Evolutionary conservation across 2,329 filamentous ascomycete genomes (phyloP).

Genomic region (Westerdykella ornata): DNA sequence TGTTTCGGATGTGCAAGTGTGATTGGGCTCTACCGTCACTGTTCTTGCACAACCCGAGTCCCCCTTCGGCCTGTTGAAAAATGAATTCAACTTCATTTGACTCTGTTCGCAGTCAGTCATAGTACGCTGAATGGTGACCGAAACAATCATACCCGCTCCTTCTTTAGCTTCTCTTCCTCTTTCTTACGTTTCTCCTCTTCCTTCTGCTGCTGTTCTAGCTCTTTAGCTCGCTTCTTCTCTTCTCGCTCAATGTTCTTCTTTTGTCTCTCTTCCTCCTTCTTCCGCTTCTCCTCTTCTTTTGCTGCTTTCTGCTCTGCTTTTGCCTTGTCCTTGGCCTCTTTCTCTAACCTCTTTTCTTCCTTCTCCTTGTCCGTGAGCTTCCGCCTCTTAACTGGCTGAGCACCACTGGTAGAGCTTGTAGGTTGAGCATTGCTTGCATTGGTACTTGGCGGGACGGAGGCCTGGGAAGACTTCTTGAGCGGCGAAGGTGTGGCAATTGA

Average conservation of each 20-base stretch:
- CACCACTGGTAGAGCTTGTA: slow-evolving; percentile 1
- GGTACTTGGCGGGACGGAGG: slow-evolving; percentile 13
- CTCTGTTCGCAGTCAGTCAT: slow-evolving; percentile 28
- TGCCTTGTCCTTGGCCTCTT: slow-evolving; percentile 32
- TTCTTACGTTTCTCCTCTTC: slow-evolving; percentile 46
- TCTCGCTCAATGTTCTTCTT: slow-evolving; percentile 34
- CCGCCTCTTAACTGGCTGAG: slow-evolving; percentile 38
- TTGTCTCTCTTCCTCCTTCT: slow-evolving; percentile 31
- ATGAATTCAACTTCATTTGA: slow-evolving; percentile 40
- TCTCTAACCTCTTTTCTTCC: slow-evolving; percentile 33
- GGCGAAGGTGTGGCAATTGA: slow-evolving; percentile 30
- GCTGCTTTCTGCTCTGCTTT: slow-evolving; percentile 35
- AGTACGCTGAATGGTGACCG: not conserved
- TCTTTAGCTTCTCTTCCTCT: slow-evolving; percentile 31
- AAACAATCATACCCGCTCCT: slow-evolving; percentile 34
- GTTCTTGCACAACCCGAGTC: slow-evolving; percentile 24
- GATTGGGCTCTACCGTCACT: slow-evolving; percentile 25
- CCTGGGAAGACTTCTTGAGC: slow-evolving; percentile 10
- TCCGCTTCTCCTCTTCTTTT: slow-evolving; percentile 24
- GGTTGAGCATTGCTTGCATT: slow-evolving; percentile 3
- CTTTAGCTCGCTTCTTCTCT: slow-evolving; percentile 37
- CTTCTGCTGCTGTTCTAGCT: slow-evolving; percentile 38
- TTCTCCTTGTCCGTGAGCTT: slow-evolving; percentile 42
- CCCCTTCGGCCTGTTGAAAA: slow-evolving; percentile 40
- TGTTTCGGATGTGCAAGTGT: slow-evolving; percentile 26